Conservation (phyloP, 2,329 filamentous ascomycete genomes). For the Arthrobotrys iridis region DNA sequence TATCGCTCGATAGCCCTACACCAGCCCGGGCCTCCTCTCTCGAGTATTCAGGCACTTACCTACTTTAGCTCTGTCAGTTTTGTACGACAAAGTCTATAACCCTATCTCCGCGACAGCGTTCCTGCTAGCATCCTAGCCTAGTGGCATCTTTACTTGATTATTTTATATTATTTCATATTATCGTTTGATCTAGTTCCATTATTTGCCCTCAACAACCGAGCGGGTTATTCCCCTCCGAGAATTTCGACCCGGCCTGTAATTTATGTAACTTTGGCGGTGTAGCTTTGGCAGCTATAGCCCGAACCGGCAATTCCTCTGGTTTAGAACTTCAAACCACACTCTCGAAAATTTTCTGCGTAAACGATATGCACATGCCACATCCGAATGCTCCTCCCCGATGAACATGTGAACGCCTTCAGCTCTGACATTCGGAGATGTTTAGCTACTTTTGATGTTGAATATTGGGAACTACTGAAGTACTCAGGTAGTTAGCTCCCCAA, state of each 20-base stretch:
- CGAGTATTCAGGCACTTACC: background rate
- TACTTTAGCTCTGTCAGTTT: no score
- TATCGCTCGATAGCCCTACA: no score
- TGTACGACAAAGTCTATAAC: background rate
- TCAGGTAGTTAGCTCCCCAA: background rate
- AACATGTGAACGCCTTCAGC: conserved; percentile 9
- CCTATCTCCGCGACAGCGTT: background rate
- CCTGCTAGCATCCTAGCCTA: no score
- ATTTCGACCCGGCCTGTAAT: background rate
- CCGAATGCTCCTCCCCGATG: background rate
- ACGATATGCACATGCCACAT: background rate
- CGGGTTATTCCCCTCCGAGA: background rate
- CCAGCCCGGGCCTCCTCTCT: no score
- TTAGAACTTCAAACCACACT: background rate
- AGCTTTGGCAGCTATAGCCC: conserved; percentile 25
- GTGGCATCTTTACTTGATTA: no score
- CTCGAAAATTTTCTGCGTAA: background rate
- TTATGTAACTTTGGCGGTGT: no score
- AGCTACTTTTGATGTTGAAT: background rate
- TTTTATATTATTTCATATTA: background rate
- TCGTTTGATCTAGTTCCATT: background rate
- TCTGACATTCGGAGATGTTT: background rate
- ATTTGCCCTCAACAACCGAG: background rate
- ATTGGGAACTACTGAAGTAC: no score
- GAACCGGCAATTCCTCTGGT: no score